Percentiles rank a stretch among this genome's conserved stretches.
phyloP scores from a whole-genome alignment of 2,329 filamentous ascomycete species.

The Aspergillus pseudoterreus region DNA sequence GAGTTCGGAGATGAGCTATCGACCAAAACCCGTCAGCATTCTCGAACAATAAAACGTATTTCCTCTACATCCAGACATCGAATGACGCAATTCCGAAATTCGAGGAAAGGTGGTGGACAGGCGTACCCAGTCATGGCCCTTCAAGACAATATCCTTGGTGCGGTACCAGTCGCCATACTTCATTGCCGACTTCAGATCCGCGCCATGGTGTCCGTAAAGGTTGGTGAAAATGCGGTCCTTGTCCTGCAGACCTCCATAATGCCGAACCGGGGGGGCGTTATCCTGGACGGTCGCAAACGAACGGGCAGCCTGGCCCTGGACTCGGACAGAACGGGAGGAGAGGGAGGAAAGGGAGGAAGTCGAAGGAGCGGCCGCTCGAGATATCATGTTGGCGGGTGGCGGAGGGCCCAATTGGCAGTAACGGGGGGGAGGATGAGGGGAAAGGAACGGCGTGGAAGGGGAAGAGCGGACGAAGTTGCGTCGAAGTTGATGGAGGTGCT shows the following conservation, averaged over 20 bases:
- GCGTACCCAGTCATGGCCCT: constrained; percentile 87
- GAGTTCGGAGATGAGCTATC: constrained; percentile 87
- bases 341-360: constrained; percentile 38
- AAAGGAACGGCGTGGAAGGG: constrained; percentile 19
- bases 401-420: constrained; percentile 26
- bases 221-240: constrained; percentile 99
- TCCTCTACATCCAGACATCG: neutral
- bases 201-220: constrained; percentile 87
- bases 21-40: constrained; percentile 20
- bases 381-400: constrained; percentile 41
- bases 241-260: constrained; percentile 84
- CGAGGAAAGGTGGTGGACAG: constrained; percentile 5
- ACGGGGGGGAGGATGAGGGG: constrained; percentile 22
- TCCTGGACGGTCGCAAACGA: constrained; percentile 80
- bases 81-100: neutral
- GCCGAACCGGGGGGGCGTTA: constrained; percentile 54
- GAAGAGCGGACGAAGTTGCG: constrained; percentile 18
- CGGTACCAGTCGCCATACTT: constrained; percentile 99
- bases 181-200: constrained; percentile 89
- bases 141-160: constrained; percentile 96
- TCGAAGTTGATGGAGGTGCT: constrained; percentile 24
- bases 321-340: constrained; percentile 40
- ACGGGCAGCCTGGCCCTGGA: constrained; percentile 48
- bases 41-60: neutral
- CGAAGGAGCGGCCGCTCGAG: constrained; percentile 44